Base-by-base conservation (phyloP, 164 flowering plant species). In the Vitis rotundifolia region DNA sequence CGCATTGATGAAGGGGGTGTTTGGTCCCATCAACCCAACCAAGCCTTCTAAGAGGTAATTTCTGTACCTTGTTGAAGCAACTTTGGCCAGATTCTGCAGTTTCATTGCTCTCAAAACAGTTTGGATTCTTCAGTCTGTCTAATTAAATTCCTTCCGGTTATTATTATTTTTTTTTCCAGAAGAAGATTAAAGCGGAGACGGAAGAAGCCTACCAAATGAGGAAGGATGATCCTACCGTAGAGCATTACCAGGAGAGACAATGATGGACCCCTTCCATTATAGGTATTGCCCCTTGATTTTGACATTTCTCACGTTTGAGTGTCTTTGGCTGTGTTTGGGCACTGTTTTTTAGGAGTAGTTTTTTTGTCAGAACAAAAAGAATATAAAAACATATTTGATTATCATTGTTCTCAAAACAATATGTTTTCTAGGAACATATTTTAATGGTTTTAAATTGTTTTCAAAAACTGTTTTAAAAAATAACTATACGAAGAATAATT, bases 1-100 rank as follows among this genome's bases (percentile, higher is more conserved):
- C 61, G 69, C 86, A 22, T 68, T 91, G 75, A 91, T 83, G 89
- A 88, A 89, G 80, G 97, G 97, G 51, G 87, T 89, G 0, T 78
- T 90, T 67, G 83, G 89, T 59, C 26, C 70, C 63, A 75, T 62
- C 15, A 12, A 64, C 68, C 26, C 44, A 37, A 37, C 44, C 44
- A 84, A 79, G 74, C 60, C 88, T 26, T 44, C 80, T 9, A 82
- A 74, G 76, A 89, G 95, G 92, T 88, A 84, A 64, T 56, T 70
- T 67, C 28, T 67, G 16, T 8, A 12, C 12, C 11, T 26, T 29
- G 31, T 18, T 49, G 48, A 47, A 12, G 52, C 15, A 61, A 14
- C 22, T 53, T 37, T 54, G 31, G 49, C 13, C 14, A 31, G 37
- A 50, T 65, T 63, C 12, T n/a, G 14, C 19, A 19, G 51, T 22